A percentile compares a stretch with the other conserved stretches of the same genome.
phyloP scores from a whole-genome alignment of 306 rosid genomes.

The Lathyrus sativus region DNA sequence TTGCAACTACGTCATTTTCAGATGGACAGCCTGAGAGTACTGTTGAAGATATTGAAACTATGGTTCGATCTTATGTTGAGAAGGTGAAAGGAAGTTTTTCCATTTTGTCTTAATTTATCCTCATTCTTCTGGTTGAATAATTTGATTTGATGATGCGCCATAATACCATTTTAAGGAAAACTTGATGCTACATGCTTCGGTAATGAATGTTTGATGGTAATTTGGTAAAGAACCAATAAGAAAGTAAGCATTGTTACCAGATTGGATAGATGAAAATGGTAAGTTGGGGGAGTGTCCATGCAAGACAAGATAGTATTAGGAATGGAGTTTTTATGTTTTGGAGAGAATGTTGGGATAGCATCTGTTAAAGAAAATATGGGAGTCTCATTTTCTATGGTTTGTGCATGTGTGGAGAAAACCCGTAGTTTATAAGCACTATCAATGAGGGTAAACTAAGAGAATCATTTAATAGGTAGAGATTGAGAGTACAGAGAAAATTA shows the following conservation, averaged over 20 bases:
- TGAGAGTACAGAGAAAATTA: neutral
- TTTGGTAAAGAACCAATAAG: neutral
- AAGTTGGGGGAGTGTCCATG: constrained; percentile 3
- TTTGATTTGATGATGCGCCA: constrained; percentile 18
- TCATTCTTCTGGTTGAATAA: constrained; percentile 10
- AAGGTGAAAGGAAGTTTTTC: constrained; percentile 53
- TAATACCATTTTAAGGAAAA: constrained; percentile 14
- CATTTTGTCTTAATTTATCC: neutral
- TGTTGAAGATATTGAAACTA: constrained; percentile 76
- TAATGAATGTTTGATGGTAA: constrained; percentile 9
- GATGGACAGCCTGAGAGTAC: constrained; percentile 88
- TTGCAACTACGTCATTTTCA: constrained; percentile 38
- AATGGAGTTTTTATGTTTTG: neutral
- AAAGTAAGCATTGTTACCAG: neutral
- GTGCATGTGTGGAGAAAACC: neutral
- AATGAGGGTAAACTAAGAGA: constrained; percentile 9
- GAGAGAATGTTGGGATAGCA: neutral
- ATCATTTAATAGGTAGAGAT: neutral
- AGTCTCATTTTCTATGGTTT: constrained; percentile 19
- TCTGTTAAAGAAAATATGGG: neutral
- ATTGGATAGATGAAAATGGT: neutral
- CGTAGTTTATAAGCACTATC: neutral
- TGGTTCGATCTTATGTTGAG: constrained; percentile 80
- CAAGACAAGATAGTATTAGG: neutral
- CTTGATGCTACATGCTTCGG: neutral